Evolutionary conservation across 1,284 basidiomycete species (phyloP), one percentile per base, ranked within the genome.

Genomic region (Apiotrichum mycotoxinovorans): DNA sequence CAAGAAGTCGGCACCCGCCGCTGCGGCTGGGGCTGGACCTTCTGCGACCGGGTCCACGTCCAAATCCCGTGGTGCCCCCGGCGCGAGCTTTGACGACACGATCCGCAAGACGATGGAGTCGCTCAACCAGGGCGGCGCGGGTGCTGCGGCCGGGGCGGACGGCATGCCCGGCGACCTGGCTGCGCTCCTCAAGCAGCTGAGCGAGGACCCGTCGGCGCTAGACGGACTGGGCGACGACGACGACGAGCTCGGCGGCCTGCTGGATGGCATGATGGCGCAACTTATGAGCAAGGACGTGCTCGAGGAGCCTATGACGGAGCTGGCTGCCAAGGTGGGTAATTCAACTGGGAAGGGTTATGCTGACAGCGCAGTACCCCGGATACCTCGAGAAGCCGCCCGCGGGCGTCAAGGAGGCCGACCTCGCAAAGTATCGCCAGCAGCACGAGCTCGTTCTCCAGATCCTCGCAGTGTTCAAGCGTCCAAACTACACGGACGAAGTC

Each of bases 261-360:
- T 98, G 23, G 91, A 98, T 73, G 84, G 81, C 40, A 91, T 98
- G 88, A 92, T 95, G 93, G 83, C 84, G 18, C 87, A 93, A 71
- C 81, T 98, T 46, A 92, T 98, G 90, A 87, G 85, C 74, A 93
- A 92, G 72, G 92, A 98, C 2, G 83, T 98, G 12, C 78, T 96
- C 20, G 91, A 97, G 68, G 93, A 96, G 64, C 94, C 95, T 0
- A 77, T 98, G 67, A 88, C 88, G 66, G 95, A 98, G 71, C 79
- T 98, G 33, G 81, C 85, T 18, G 85, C 88, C 18, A 92, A 93
- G 79, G 93, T 89, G 65, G 53, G 76, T 65, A 20, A 20, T 10
- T 11, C 75, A 12, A 18, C 20, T 45, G 15, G 43, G 4, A 14
- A 10, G 33, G 1, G 25, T n/a, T 33, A 30, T 12, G 18, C 58